Percentiles rank a stretch among this genome's conserved stretches.
Evolutionary conservation across 208 protist genomes (phyloP).

Genomic region (Phytomonas sp.): DNA sequence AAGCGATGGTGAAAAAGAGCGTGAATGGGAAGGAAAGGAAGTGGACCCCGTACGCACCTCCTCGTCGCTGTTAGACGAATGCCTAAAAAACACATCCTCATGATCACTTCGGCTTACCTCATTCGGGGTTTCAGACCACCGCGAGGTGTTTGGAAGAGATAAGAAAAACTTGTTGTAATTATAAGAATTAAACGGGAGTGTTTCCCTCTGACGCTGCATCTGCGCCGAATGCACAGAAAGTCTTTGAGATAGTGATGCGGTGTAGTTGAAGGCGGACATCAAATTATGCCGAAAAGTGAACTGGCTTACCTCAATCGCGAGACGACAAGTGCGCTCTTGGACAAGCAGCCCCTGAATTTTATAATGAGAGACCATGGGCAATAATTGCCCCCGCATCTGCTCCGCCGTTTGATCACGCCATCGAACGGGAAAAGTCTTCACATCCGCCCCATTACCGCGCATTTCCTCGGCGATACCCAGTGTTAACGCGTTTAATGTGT

Average conservation of each 20-base stretch:
- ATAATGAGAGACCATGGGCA: constrained; percentile 42
- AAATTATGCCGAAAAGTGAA: neutral
- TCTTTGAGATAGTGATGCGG: neutral
- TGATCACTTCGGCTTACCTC: neutral
- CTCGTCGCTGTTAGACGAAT: neutral
- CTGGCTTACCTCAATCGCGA: constrained; percentile 29
- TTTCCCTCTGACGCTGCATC: neutral
- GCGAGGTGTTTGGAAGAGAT: neutral
- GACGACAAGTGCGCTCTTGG: constrained; percentile 34
- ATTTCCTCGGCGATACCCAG: constrained; percentile 15
- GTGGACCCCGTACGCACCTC: neutral
- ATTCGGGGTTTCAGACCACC: neutral
- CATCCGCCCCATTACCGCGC: constrained; percentile 8
- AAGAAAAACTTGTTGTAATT: neutral
- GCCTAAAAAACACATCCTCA: neutral
- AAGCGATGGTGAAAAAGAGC: constrained; percentile 1
- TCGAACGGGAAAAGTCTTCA: constrained; percentile 25
- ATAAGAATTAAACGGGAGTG: neutral
- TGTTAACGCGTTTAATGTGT: constrained; percentile 8
- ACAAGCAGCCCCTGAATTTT: constrained; percentile 35
- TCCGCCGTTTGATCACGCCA: constrained; percentile 29
- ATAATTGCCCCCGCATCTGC: constrained; percentile 24
- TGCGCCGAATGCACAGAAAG: neutral
- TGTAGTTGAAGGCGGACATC: neutral
- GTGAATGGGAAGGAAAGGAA: neutral